Evolutionary conservation across 2,329 filamentous ascomycete species (phyloP).

Genomic region (Fusarium continuum): DNA sequence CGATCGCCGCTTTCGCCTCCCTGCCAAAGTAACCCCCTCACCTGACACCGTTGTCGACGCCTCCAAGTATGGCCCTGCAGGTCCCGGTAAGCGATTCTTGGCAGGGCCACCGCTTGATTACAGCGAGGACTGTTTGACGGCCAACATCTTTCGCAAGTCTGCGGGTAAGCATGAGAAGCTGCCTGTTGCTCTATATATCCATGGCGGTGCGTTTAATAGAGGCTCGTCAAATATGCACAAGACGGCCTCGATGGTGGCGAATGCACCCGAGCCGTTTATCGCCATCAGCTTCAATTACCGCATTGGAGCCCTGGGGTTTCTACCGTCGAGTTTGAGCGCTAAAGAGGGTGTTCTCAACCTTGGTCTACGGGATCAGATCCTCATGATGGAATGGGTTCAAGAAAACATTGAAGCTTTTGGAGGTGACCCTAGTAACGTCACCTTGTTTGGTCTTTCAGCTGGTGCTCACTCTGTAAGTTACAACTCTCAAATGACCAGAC

Average conservation of each 20-base stretch:
- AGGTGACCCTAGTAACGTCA: slow-evolving; percentile 59
- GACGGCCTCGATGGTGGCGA: slow-evolving; percentile 69
- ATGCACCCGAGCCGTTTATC: slow-evolving; percentile 59
- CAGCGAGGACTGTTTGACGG: slow-evolving; percentile 64
- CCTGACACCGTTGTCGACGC: slow-evolving; percentile 47
- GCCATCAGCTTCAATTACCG: slow-evolving; percentile 61
- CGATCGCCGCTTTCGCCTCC: slow-evolving; percentile 55
- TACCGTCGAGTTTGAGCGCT: slow-evolving; percentile 62
- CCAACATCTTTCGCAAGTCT: slow-evolving; percentile 60
- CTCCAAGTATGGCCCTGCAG: slow-evolving; percentile 49
- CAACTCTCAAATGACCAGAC: rapidly evolving
- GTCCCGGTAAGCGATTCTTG: slow-evolving; percentile 38
- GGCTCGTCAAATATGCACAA: slow-evolving; percentile 63
- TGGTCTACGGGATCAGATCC: slow-evolving; percentile 62
- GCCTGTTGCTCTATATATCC: slow-evolving; percentile 65
- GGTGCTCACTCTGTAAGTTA: slow-evolving; percentile 59
- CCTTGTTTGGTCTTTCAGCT: slow-evolving; percentile 50
- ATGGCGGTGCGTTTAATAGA: slow-evolving; percentile 58
- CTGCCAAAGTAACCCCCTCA: slow-evolving; percentile 43
- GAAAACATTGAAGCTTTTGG: slow-evolving; percentile 64
- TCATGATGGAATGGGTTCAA: slow-evolving; percentile 62
- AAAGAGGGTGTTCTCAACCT: slow-evolving; percentile 62
- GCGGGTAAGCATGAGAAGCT: slow-evolving; percentile 36
- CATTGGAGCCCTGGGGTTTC: slow-evolving; percentile 67
- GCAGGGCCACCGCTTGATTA: slow-evolving; percentile 41